Percentiles rank a stretch among this genome's conserved stretches.
These are phyloP conservation scores for Sclerotiophoma versabilis DNA, from an alignment of 2,329 filamentous ascomycete genomes.

Conservation along the genomic window DNA sequence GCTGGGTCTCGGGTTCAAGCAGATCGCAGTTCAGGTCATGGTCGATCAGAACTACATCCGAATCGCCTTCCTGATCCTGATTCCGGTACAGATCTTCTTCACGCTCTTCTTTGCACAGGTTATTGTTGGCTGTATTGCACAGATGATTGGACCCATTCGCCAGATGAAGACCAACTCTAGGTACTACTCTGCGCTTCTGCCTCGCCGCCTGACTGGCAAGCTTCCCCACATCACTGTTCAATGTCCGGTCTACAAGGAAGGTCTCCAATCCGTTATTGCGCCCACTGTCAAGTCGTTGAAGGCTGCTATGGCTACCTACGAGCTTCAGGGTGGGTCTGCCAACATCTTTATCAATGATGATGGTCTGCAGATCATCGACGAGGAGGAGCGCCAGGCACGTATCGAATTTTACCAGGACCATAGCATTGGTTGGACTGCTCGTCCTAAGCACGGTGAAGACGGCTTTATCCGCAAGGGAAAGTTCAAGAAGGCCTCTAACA, in stretches of 20 bases:
- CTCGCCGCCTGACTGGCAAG: slow-evolving; percentile 65
- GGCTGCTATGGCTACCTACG: slow-evolving; percentile 61
- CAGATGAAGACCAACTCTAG: slow-evolving; percentile 78
- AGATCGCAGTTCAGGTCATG: slow-evolving; percentile 71
- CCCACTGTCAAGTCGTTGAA: slow-evolving; percentile 80
- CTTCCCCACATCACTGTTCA: slow-evolving; percentile 77
- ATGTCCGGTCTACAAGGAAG: slow-evolving; percentile 86
- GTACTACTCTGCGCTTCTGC: slow-evolving; percentile 75
- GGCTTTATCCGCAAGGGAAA: slow-evolving; percentile 39
- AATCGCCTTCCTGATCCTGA: slow-evolving; percentile 69
- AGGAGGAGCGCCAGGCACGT: slow-evolving; percentile 51
- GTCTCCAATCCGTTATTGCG: slow-evolving; percentile 73
- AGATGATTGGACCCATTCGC: slow-evolving; percentile 76
- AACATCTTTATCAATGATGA: slow-evolving; percentile 73
- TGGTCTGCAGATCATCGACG: slow-evolving; percentile 67
- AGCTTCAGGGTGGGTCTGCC: slow-evolving; percentile 65
- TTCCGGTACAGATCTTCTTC: slow-evolving; percentile 79
- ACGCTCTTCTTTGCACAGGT: slow-evolving; percentile 84
- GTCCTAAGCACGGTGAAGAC: slow-evolving; percentile 49
- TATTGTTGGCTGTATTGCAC: slow-evolving; percentile 76
- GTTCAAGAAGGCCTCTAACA: slow-evolving; percentile 65
- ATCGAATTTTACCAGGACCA: slow-evolving; percentile 57
- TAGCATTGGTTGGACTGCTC: slow-evolving; percentile 56
- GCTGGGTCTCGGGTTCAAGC: slow-evolving; percentile 73
- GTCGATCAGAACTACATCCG: slow-evolving; percentile 70